Conservation (phyloP, 306 rosid genomes). For the Pyrus bretschneideri region DNA sequence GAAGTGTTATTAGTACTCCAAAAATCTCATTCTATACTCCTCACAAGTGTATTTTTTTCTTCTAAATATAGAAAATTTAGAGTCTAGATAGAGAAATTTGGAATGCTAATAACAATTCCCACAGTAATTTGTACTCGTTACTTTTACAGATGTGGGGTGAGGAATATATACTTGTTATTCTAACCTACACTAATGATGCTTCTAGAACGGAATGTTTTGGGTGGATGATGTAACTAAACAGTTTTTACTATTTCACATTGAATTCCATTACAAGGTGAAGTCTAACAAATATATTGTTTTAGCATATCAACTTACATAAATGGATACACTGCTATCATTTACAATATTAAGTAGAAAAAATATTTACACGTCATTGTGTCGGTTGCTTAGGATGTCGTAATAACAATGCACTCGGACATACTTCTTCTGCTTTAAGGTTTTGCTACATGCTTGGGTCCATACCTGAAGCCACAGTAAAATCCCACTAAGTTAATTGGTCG, state of each 20-base stretch:
- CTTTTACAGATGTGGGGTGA: slow-evolving; percentile 6
- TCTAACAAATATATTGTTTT: background rate
- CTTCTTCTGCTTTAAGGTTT: background rate
- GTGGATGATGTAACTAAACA: slow-evolving; percentile 24
- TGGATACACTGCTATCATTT: accelerated
- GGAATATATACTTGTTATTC: slow-evolving; percentile 13
- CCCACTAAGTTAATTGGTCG: slow-evolving; percentile 28
- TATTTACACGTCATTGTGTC: background rate
- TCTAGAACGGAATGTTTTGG: slow-evolving; percentile 20
- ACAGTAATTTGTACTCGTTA: background rate
- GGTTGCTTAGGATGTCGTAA: too few relatives aligned
- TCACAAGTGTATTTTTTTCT: too few relatives aligned
- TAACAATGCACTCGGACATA: background rate
- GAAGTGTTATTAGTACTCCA: too few relatives aligned
- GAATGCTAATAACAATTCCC: too few relatives aligned
- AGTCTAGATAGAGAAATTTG: too few relatives aligned
- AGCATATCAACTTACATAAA: too few relatives aligned
- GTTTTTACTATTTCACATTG: background rate
- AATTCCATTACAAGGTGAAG: background rate
- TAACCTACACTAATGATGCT: slow-evolving; percentile 3
- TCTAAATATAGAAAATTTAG: too few relatives aligned
- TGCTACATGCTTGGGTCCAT: slow-evolving; percentile 8
- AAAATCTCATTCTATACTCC: too few relatives aligned
- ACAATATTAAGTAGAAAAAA: background rate
- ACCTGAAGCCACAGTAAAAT: slow-evolving; percentile 35